Conservation (phyloP, 176 grass and related monocot species). For the Tuctoria greenei region DNA sequence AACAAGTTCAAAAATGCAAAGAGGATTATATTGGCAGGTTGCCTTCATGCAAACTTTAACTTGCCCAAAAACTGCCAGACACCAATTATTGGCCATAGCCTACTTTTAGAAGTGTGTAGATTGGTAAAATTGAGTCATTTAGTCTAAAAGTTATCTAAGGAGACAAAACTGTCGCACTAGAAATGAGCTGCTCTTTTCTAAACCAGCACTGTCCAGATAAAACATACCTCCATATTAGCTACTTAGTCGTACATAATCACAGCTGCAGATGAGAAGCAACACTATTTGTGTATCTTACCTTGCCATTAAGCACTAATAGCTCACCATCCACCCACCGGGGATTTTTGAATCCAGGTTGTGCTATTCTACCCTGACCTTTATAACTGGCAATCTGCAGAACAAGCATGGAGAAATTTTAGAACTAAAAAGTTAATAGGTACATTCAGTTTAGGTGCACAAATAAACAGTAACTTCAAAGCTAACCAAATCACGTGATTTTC, state of each 20-base stretch:
- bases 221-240: background rate
- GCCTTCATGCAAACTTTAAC: background rate
- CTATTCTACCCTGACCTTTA: conserved; percentile 93
- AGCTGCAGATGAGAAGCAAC: background rate
- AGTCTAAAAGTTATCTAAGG: background rate
- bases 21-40: background rate
- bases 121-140: conserved; percentile 4
- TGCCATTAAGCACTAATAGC: conserved; percentile 88
- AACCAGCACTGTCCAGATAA: background rate
- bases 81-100: background rate
- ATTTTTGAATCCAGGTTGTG: conserved; percentile 87
- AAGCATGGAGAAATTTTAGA: background rate
- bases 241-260: background rate
- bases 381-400: conserved; percentile 66
- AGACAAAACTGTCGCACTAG: background rate
- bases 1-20: background rate
- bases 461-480: background rate
- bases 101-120: background rate
- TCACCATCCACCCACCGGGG: conserved; percentile 93
- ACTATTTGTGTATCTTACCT: conserved; percentile 46
- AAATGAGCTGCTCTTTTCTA: background rate
- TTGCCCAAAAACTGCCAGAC: background rate
- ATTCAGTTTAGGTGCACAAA: background rate
- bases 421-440: background rate
- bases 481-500: conserved; percentile 15